Base-by-base conservation (phyloP, 2,329 filamentous ascomycete species). In the Cercospora nicotianae region DNA sequence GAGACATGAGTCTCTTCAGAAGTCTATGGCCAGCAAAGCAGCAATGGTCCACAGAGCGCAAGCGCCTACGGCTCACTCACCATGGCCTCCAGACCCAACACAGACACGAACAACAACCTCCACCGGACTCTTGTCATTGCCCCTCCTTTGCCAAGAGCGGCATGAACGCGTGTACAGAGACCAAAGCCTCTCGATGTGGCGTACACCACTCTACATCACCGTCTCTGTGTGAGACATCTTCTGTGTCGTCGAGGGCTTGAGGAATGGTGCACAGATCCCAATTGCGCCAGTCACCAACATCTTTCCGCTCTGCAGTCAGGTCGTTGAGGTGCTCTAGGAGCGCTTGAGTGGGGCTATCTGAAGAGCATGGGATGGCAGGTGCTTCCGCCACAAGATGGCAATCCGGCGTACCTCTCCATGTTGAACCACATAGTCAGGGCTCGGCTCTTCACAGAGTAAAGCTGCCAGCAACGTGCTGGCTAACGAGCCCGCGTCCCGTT, bases 31-130 rank as follows among this genome's bases (percentile, higher is more conserved):
- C 66, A 61, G 63, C 45, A 45, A 63, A 67, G 65, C 69, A 67
- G 51, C 60, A 65, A 64, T 55, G 69, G 63, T 62, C 68, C 69
- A 59, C 67, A 57, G 64, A 64, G 65, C 64, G 62, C 65, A 68
- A 69, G 63, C 68, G 67, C 65, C 51, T 33, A 51, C 42, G 61
- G 60, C 57, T 64, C 65, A 67, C 60, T 48, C 42, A 72, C 69
- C 67, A 74, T 75, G 71, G 72, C 60, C 63, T 69, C 69, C 51
- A 65, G 64, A 61, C 63, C 65, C n/a, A 60, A 67, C 65, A 65
- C 53, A 67, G 69, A 66, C 69, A 67, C 65, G 67, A 67, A 59
- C 65, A 64, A 67, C 65, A 63, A 70, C 62, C 51, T 57, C 51
- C 51, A 57, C 51, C 51, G 3, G 51, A 1, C 51, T 57, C 51